These are phyloP conservation scores for Naganishia sp. DNA, from an alignment of 1,284 basidiomycete species.

Conservation along the genomic window DNA sequence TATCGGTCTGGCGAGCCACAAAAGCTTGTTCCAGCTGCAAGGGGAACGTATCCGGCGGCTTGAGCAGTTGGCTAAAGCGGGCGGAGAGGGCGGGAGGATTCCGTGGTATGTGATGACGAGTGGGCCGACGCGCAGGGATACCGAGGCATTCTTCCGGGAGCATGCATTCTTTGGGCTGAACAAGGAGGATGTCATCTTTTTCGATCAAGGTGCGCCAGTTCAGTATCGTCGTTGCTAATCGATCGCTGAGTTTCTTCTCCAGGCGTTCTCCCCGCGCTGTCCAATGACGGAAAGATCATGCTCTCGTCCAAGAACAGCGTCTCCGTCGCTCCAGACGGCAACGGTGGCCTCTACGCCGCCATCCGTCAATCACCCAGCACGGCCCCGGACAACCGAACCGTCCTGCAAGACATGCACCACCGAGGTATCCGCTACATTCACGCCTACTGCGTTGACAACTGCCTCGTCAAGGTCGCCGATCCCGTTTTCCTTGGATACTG, in stretches of 20 bases:
- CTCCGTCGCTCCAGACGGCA: constrained; percentile 94
- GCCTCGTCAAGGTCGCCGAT: constrained; percentile 94
- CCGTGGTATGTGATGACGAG: constrained; percentile 99
- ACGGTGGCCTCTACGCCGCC: constrained; percentile 94
- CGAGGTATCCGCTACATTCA: constrained; percentile 88
- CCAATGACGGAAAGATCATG: constrained; percentile 89
- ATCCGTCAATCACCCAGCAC: constrained; percentile 73
- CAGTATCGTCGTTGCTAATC: constrained; percentile 5
- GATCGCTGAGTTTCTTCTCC: constrained; percentile 12
- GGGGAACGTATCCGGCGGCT: constrained; percentile 88
- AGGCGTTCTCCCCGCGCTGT: constrained; percentile 95
- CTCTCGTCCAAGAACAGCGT: constrained; percentile 76
- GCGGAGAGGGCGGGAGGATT: constrained; percentile 63
- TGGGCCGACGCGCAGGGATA: constrained; percentile 86
- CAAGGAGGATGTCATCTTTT: constrained; percentile 80
- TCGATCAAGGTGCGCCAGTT: constrained; percentile 81
- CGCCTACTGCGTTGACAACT: constrained; percentile 98
- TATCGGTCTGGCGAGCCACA: constrained; percentile 88
- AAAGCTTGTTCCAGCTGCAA: constrained; percentile 94
- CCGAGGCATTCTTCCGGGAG: constrained; percentile 79
- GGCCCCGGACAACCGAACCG: constrained; percentile 63
- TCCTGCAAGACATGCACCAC: constrained; percentile 76
- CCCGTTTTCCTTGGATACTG: constrained; percentile 94
- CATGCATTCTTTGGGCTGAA: constrained; percentile 83
- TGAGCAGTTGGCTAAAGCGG: constrained; percentile 67